Percentiles rank a stretch among this genome's conserved stretches.
phyloP scores from a whole-genome alignment of 208 protist species.

The Acanthamoeba castellanii region DNA sequence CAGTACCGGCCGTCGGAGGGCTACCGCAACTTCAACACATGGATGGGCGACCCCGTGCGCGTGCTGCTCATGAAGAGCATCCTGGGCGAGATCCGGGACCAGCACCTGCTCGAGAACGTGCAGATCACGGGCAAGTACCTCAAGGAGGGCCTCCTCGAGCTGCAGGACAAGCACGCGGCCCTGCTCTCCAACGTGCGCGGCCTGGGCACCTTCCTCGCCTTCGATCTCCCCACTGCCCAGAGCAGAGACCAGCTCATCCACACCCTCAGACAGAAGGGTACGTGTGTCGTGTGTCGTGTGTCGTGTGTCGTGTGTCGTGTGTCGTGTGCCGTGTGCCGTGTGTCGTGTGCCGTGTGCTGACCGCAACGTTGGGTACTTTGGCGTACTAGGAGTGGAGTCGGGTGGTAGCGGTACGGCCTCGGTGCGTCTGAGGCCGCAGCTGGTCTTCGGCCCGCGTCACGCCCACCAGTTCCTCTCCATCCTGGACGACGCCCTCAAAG shows the following conservation, averaged over 20 bases:
- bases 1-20: slow-evolving; percentile 72
- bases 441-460: slow-evolving; percentile 83
- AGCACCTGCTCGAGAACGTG: slow-evolving; percentile 81
- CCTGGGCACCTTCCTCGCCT: slow-evolving; percentile 86
- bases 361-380: too few relatives aligned
- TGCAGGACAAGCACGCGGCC: slow-evolving; percentile 75
- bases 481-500: slow-evolving; percentile 3
- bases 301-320: too few relatives aligned
- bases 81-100: slow-evolving; percentile 80
- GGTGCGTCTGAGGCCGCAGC: slow-evolving; percentile 84
- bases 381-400: slow-evolving; percentile 83
- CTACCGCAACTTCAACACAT: slow-evolving; percentile 90
- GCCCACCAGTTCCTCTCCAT: slow-evolving; percentile 80
- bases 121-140: slow-evolving; percentile 84
- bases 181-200: slow-evolving; percentile 83
- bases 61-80: slow-evolving; percentile 76
- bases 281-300: too few relatives aligned
- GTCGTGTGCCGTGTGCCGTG: too few relatives aligned
- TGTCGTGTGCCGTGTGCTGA: too few relatives aligned
- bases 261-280: slow-evolving; percentile 62
- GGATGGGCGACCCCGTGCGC: slow-evolving; percentile 88
- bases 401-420: slow-evolving; percentile 82
- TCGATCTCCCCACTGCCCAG: slow-evolving; percentile 78
- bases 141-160: slow-evolving; percentile 70
- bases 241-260: slow-evolving; percentile 74